Evolutionary conservation across 208 protist species (phyloP).

Genomic region (Trypanosoma brucei): DNA sequence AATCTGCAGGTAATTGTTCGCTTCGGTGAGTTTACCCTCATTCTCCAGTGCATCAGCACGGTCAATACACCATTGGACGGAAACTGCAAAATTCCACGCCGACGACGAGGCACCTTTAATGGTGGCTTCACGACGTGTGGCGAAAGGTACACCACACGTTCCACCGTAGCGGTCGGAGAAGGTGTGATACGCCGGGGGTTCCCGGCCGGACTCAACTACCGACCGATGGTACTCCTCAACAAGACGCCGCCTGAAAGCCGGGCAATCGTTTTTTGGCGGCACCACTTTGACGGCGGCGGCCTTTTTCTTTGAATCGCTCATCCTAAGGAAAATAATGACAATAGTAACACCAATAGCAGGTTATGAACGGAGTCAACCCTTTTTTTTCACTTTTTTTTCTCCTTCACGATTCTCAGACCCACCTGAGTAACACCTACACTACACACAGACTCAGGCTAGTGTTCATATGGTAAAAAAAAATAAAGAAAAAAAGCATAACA

Average conservation of each 20-base stretch:
- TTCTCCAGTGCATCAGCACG: constrained; percentile 30
- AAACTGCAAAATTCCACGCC: not conserved
- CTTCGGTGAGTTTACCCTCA: constrained; percentile 34
- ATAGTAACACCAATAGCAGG: no score
- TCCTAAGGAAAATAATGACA: not conserved
- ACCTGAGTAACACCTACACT: no score
- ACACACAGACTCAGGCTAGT: no score
- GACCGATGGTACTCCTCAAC: constrained; percentile 80
- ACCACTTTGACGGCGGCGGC: no score
- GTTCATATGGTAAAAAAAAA: no score
- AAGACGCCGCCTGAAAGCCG: constrained; percentile 28
- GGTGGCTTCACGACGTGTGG: constrained; percentile 29
- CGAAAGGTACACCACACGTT: constrained; percentile 51
- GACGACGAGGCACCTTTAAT: not conserved
- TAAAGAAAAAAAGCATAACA: no score
- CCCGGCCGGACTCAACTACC: constrained; percentile 38
- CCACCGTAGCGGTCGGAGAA: constrained; percentile 73
- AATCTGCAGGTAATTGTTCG: constrained; percentile 39
- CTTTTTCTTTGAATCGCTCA: not conserved
- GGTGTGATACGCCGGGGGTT: constrained; percentile 72
- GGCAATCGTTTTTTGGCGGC: not conserved
- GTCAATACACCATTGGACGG: constrained; percentile 40
- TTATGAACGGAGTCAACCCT: no score
- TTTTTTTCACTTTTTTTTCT: constrained; percentile 1
- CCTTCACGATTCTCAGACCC: not conserved